Base-by-base conservation (phyloP, 192 early-diverging fungal genomes). In the Rhizophagus sp. region DNA sequence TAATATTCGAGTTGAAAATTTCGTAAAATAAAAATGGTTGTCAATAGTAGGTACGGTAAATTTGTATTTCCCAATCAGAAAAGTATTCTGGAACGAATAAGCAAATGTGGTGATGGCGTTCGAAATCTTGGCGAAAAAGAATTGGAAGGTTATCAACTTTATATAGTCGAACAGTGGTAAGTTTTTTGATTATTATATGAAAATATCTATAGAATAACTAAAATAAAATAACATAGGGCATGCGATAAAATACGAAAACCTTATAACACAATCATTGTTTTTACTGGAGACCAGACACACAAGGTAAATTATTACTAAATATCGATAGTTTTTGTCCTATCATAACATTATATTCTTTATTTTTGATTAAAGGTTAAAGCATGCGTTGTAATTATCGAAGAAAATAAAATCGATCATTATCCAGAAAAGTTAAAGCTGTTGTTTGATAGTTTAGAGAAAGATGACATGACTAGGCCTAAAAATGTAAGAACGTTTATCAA, bases 161-260 rank as follows among this genome's bases (percentile, higher is more conserved):
- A 87, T 50, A 82, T 87, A 79, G 86, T 87, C 11, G 86, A 87
- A 27, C 86, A 87, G 82, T 87, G 86, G 86, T 87, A 81, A 36
- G 24, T 11, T 1, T 47, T 30, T 52, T 44, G 22, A 24, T 41
- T 41, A 8, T 9, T 41, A 41, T n/a, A 47, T 34, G 17, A 27
- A 39, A 41, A n/a, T 25, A 6, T 39, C 10, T 2, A 41, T 39
- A 17, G 44, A 64, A 76, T 47, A 12, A 22, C 50, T n/a, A 4
- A 49, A 19, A 12, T 73, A 4, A 10, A 25, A 49, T 73, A 24
- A 52, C 10, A n/a, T 79, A 87, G 86, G 86, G 75, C 84, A 30
- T 87, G 83, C 61, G 84, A 87, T 63, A 66, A 81, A 72, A 81
- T 72, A 25, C 24, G 0, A 27, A 79, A 61, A 65, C 74, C 81